Evolutionary conservation across 2,329 filamentous ascomycete species (phyloP), one percentile per base, ranked within the genome.

Genomic region (Drechslera avenae): DNA sequence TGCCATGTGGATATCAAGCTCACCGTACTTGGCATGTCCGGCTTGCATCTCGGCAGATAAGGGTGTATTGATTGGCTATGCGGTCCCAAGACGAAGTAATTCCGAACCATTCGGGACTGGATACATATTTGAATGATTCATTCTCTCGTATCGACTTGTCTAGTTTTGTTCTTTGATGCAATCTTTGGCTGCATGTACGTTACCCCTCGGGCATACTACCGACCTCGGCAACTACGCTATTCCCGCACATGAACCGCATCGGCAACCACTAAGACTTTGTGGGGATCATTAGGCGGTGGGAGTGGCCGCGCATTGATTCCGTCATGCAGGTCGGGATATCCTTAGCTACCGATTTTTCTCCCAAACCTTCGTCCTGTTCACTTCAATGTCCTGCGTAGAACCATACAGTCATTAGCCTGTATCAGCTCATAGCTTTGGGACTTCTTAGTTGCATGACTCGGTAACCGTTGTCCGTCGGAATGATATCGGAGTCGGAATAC

Each of bases 141-240:
- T 10, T 10, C 8, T 36, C 13, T 23, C 34, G 10, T 13, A 39
- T 5, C 8, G 30, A n/a, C 34, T 14, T 19, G 34, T 7, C 17
- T 12, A 37, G 17, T 4, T 9, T 6, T 31, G 28, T 17, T n/a
- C 17, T 37, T 8, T 21, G 7, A 18, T 12, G 16, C 4, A 35
- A 30, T 14, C 26, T 41, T 30, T 39, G 31, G 35, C 26, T 23
- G 43, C 32, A 14, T 37, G 19, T 36, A 28, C 31, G 19, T 21
- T 10, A 23, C 30, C n/a, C n/a, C 17, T 14, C 28, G 5, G n/a
- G 35, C 41, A 21, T 50, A 47, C 54, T 28, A 42, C 46, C 59
- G 61, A 67, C 66, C 66, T 70, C 66, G 66, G 65, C 50, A 61
- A 18, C 36, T 28, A 18, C 16, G 9, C 44, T 44, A 54, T 66